A percentile compares a stretch with the other conserved stretches of the same genome.
Evolutionary conservation across 768 basidiomycete species (phyloP).

Genomic region (Leccinum rimulosum): DNA sequence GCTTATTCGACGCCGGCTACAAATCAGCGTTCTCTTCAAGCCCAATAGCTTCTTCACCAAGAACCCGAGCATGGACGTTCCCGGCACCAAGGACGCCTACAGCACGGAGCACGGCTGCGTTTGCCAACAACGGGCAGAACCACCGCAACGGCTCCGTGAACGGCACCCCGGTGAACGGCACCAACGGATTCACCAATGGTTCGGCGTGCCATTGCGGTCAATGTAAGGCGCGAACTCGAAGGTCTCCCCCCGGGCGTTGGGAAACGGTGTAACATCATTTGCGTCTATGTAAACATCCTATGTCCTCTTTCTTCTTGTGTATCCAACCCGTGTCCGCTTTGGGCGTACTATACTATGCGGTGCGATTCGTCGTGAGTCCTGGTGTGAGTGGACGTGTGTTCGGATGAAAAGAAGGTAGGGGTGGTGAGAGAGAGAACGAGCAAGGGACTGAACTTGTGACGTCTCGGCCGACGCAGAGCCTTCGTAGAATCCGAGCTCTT

Average conservation of each 20-base stretch:
- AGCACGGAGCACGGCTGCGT: slow-evolving; percentile 67
- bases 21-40: slow-evolving; percentile 65
- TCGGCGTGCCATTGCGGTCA: slow-evolving; percentile 14
- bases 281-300: background rate
- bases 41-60: slow-evolving; percentile 81
- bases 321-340: background rate
- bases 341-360: no score
- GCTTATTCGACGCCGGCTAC: no score
- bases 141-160: slow-evolving; percentile 8
- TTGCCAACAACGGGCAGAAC: slow-evolving; percentile 34
- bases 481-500: slow-evolving; percentile 92
- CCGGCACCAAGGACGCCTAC: slow-evolving; percentile 59
- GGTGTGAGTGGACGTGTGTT: background rate
- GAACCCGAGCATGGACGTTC: slow-evolving; percentile 93
- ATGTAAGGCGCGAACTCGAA: slow-evolving; percentile 5
- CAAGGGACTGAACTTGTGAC: slow-evolving; percentile 9
- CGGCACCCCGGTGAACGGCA: slow-evolving; percentile 3
- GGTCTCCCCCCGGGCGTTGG: background rate
- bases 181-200: slow-evolving; percentile 17
- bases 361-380: no score
- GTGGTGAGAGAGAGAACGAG: no score
- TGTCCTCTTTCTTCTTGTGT: background rate
- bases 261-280: background rate
- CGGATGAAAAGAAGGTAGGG: background rate
- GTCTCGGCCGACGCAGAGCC: slow-evolving; percentile 66